Evolutionary conservation across 129 eudicot species (phyloP), one percentile per base, ranked within the genome.

Genomic region (Artemisia argyi): DNA sequence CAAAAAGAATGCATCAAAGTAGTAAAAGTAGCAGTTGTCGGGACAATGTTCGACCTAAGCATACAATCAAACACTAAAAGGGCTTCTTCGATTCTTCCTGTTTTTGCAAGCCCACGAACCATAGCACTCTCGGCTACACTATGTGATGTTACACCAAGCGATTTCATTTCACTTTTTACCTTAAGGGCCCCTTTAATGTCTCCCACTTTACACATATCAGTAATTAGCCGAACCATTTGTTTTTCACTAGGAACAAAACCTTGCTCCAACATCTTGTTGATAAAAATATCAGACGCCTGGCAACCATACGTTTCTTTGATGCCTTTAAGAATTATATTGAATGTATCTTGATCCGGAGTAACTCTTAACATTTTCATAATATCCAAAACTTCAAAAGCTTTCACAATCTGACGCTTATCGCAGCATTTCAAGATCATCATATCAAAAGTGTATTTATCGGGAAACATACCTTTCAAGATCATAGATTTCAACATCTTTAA

Each of bases 1-100:
- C 93, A 94, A n/a, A 84, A 77, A 53, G 74, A 78, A 74, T 94
- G 98, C 81, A 94, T 86, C 64, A 90, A 62, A 62, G n/a, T n/a
- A n/a, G n/a, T n/a, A n/a, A n/a, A n/a, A n/a, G n/a, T n/a, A n/a
- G n/a, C n/a, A n/a, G n/a, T n/a, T n/a, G n/a, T n/a, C n/a, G n/a
- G n/a, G n/a, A n/a, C n/a, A n/a, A n/a, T n/a, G n/a, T n/a, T n/a
- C n/a, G n/a, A n/a, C n/a, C n/a, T n/a, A n/a, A n/a, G n/a, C n/a
- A n/a, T n/a, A n/a, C n/a, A n/a, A n/a, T n/a, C n/a, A n/a, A n/a
- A n/a, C n/a, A n/a, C n/a, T n/a, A n/a, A n/a, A n/a, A n/a, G n/a
- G n/a, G n/a, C n/a, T n/a, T n/a, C n/a, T n/a, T n/a, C n/a, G n/a
- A n/a, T n/a, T n/a, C n/a, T n/a, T n/a, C n/a, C n/a, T n/a, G n/a